Conservation (phyloP, 305 asterid species). For the Fraxinus greggii region DNA sequence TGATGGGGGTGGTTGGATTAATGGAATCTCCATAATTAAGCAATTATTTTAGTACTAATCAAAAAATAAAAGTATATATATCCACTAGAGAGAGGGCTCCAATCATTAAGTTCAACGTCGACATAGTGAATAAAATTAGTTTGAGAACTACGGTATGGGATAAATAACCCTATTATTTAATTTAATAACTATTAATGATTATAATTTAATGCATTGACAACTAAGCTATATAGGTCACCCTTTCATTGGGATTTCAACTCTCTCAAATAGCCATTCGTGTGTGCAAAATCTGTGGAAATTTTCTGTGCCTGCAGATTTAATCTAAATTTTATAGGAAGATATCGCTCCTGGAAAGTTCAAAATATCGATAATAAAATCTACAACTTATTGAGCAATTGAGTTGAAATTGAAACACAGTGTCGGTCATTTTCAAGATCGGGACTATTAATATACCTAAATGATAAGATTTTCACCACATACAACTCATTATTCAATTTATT, state of each 20-base stretch:
- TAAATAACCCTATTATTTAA: neutral
- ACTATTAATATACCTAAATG: neutral
- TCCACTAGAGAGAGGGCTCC: conserved; percentile 1
- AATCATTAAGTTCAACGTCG: conserved; percentile 24
- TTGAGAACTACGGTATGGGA: conserved; percentile 11
- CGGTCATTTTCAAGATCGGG: neutral
- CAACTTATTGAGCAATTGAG: neutral
- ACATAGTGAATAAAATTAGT: conserved; percentile 32
- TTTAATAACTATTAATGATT: neutral
- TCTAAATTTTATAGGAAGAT: neutral
- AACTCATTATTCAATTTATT: neutral
- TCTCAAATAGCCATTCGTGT: neutral
- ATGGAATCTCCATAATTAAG: conserved; percentile 29
- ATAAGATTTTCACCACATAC: neutral
- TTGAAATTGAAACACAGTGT: neutral
- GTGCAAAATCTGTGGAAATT: no score
- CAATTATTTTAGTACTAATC: conserved; percentile 13
- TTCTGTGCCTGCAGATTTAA: no score
- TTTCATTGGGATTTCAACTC: conserved; percentile 4
- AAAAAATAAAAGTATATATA: neutral
- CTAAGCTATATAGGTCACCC: conserved; percentile 25
- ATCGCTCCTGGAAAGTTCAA: no score
- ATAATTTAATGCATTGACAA: conserved; percentile 15
- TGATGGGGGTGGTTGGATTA: conserved; percentile 30
- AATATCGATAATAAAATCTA: neutral